Conservation (phyloP, 1,139 yeast species). For the Suhomyces yuchorum region DNA sequence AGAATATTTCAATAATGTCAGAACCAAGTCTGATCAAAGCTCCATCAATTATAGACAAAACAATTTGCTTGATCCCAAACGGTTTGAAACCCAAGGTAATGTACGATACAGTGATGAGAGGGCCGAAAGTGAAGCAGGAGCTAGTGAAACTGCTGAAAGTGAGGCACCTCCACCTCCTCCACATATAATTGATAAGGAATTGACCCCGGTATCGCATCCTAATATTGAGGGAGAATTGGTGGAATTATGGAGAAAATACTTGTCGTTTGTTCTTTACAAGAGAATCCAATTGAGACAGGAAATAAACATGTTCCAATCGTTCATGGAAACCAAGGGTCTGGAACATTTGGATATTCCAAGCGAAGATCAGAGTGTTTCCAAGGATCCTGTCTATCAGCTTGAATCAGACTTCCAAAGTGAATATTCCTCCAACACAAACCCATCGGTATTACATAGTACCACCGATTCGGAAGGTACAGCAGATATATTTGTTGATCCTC, state of each 20-base stretch:
- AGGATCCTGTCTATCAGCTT: neutral
- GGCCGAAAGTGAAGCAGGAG: constrained; percentile 2
- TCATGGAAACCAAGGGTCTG: constrained; percentile 20
- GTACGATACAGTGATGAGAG: constrained; percentile 4
- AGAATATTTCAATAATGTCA: constrained; percentile 19
- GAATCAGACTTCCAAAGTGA: constrained; percentile 6
- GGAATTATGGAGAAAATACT: constrained; percentile 42
- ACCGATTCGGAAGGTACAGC: constrained; percentile 12
- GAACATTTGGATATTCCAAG: constrained; percentile 7
- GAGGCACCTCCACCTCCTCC: constrained; percentile 34
- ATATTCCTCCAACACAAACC: constrained; percentile 3
- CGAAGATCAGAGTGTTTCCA: constrained; percentile 6
- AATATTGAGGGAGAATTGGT: constrained; percentile 19
- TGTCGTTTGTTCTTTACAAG: constrained; percentile 38
- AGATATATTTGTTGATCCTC: constrained; percentile 21
- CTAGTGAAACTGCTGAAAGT: constrained; percentile 23
- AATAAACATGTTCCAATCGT: constrained; percentile 38
- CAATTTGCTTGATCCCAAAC: constrained; percentile 17
- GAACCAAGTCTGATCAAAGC: constrained; percentile 17
- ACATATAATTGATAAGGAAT: constrained; percentile 17
- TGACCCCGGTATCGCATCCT: constrained; percentile 3
- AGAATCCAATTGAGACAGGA: constrained; percentile 48
- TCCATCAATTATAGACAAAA: constrained; percentile 22
- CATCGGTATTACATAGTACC: constrained; percentile 7
- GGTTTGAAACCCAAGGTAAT: constrained; percentile 6